A percentile compares a stretch with the other conserved stretches of the same genome.
phyloP scores from a whole-genome alignment of 2,329 filamentous ascomycete genomes.

The Alternaria rosae region DNA sequence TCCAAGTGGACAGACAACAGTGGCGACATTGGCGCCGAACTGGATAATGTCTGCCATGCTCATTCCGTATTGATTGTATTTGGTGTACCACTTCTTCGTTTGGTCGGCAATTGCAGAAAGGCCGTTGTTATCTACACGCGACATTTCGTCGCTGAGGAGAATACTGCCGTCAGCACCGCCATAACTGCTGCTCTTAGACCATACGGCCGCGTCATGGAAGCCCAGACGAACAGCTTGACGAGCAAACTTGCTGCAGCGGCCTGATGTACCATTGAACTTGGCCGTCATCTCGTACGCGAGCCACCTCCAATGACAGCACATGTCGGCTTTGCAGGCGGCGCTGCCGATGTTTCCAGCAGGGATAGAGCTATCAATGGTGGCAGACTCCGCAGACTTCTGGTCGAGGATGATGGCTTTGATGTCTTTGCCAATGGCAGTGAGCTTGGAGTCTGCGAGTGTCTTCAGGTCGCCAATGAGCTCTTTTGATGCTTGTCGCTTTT shows the following conservation, averaged over 20 bases:
- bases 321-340: constrained; percentile 44
- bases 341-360: constrained; percentile 41
- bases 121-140: constrained; percentile 40
- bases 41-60: constrained; percentile 52
- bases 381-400: constrained; percentile 31
- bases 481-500: constrained; percentile 35
- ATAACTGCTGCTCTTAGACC: constrained; percentile 35
- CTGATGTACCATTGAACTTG: constrained; percentile 44
- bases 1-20: constrained; percentile 50
- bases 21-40: constrained; percentile 48
- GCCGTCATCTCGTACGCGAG: constrained; percentile 45
- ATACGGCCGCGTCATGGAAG: constrained; percentile 46
- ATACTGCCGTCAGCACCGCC: constrained; percentile 47
- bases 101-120: constrained; percentile 35
- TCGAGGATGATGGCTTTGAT: constrained; percentile 46
- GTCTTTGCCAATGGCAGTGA: constrained; percentile 43
- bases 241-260: constrained; percentile 44
- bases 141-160: constrained; percentile 41
- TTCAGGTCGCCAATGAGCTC: constrained; percentile 47
- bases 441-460: constrained; percentile 38
- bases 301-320: constrained; percentile 49
- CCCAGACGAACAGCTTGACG: constrained; percentile 43
- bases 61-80: constrained; percentile 45
- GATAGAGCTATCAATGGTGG: constrained; percentile 29
- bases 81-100: constrained; percentile 42